Conservation (phyloP, 176 grass and related monocot species). For the Hyparrhenia diplandra region DNA sequence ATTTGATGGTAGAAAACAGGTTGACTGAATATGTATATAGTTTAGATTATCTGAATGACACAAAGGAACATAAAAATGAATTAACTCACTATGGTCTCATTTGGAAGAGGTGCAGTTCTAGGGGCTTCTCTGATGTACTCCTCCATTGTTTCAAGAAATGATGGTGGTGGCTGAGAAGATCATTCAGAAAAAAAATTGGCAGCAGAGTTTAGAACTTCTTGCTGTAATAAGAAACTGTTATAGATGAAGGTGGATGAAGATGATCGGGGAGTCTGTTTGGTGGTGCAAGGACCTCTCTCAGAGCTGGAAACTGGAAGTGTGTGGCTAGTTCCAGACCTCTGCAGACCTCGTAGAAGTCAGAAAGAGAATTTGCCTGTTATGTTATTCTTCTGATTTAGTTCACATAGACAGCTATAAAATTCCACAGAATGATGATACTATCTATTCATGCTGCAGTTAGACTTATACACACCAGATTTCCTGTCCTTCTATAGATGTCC, state of each 20-base stretch:
- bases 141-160: constrained; percentile 85
- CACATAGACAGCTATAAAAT: background rate
- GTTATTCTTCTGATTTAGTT: no score
- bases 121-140: constrained; percentile 93
- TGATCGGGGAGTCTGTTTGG: no score
- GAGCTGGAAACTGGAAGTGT: constrained; percentile 70
- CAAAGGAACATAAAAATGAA: no score
- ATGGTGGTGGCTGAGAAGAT: constrained; percentile 55
- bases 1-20: background rate
- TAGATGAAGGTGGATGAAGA: background rate
- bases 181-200: background rate
- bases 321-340: constrained; percentile 72
- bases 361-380: constrained; percentile 63
- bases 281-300: constrained; percentile 88
- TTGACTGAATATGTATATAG: background rate
- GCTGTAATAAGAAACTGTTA: background rate
- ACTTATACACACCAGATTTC: constrained; percentile 43
- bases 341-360: constrained; percentile 78
- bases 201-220: constrained; percentile 6
- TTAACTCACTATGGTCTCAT: constrained; percentile 57
- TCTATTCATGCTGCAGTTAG: background rate
- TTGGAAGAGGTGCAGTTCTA: constrained; percentile 31
- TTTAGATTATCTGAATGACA: background rate
- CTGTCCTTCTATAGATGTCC: constrained; percentile 72
- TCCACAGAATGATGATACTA: background rate